Evolutionary conservation across 2,329 filamentous ascomycete genomes (phyloP).

Genomic region (Ceratocystis ficicola): DNA sequence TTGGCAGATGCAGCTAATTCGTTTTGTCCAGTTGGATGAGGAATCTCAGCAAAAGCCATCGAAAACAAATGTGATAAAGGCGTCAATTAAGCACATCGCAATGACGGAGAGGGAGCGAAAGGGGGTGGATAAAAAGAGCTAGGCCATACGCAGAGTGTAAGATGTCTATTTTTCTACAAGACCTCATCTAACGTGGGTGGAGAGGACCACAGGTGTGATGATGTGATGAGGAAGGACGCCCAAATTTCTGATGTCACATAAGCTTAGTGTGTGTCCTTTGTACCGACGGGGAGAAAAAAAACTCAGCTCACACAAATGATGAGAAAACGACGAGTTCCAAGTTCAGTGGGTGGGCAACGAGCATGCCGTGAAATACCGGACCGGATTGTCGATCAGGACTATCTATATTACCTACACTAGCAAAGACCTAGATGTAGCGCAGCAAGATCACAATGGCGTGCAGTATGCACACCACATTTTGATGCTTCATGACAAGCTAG

Average conservation of each 20-base stretch:
- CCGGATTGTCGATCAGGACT: neutral
- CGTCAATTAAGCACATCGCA: neutral
- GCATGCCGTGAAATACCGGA: neutral
- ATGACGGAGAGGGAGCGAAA: neutral
- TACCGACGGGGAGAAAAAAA: neutral
- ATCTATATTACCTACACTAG: neutral
- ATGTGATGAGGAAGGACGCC: neutral
- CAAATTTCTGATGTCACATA: neutral
- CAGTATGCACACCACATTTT: too few species aligned
- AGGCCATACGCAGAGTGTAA: too few species aligned
- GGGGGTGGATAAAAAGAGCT: neutral
- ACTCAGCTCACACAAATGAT: too few species aligned
- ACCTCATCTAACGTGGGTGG: neutral
- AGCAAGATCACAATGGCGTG: neutral
- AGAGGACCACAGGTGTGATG: neutral
- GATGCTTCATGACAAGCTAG: too few species aligned
- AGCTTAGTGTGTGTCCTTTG: neutral
- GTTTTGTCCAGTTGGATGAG: neutral
- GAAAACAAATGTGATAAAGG: neutral
- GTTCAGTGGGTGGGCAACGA: too few species aligned
- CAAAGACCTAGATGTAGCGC: neutral
- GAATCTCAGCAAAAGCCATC: neutral
- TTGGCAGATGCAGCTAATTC: neutral
- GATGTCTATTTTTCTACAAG: too few species aligned
- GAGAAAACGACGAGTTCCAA: slow-evolving; percentile 1